A percentile compares a stretch with the other conserved stretches of the same genome.
These are phyloP conservation scores for Geotrichum cucujoidarum DNA, from an alignment of 1,139 yeast species.

Conservation along the genomic window DNA sequence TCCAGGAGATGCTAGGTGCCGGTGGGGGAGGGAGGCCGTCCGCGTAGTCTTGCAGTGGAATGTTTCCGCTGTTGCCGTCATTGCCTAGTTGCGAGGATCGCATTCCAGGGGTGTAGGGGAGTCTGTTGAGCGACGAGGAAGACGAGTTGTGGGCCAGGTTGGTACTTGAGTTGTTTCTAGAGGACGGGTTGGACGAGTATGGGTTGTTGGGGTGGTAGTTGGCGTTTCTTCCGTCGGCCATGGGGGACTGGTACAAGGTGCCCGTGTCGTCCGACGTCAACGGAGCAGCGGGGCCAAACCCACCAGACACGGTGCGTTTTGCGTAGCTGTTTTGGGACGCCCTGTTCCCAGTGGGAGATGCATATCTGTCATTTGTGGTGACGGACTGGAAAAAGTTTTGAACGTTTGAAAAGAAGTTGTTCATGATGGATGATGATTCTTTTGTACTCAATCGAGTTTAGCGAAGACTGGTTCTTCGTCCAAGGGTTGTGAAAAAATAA, in stretches of 20 bases:
- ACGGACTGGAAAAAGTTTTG: constrained; percentile 55
- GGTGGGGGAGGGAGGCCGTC: constrained; percentile 63
- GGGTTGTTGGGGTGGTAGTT: constrained; percentile 12
- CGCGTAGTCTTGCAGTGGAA: constrained; percentile 48
- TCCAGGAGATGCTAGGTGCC: constrained; percentile 66
- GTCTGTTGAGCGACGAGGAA: constrained; percentile 32
- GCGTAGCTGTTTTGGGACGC: constrained; percentile 9
- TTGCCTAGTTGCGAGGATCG: constrained; percentile 36
- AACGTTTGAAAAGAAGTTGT: constrained; percentile 34
- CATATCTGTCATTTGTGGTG: constrained; percentile 62
- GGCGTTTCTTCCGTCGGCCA: not conserved
- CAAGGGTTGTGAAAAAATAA: not conserved
- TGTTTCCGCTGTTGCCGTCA: constrained; percentile 35
- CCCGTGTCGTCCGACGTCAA: constrained; percentile 16
- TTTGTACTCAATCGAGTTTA: too few species aligned
- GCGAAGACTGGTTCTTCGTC: not conserved
- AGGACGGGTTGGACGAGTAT: constrained; percentile 21
- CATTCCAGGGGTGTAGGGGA: constrained; percentile 38
- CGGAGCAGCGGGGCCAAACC: constrained; percentile 20
- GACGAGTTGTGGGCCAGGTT: constrained; percentile 22
- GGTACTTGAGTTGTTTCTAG: constrained; percentile 22
- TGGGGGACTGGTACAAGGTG: constrained; percentile 9
- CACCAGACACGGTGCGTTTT: constrained; percentile 20
- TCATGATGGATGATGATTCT: constrained; percentile 28
- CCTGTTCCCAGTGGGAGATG: constrained; percentile 35